phyloP scores from a whole-genome alignment of 805 yeast genomes.

The Zygoascus tannicola region DNA sequence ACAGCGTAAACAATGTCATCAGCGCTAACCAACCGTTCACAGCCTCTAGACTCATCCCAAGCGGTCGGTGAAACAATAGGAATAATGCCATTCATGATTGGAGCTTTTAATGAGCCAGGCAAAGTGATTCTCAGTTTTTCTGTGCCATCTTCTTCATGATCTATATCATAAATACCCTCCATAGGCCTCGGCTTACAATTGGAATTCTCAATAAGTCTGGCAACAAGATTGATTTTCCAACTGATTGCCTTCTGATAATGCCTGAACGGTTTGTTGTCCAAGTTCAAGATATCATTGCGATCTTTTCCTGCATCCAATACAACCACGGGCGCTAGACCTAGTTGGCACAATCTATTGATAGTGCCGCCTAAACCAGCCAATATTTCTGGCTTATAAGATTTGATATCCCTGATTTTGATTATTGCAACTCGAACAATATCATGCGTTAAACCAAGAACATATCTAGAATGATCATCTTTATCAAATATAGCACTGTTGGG shows the following conservation, averaged over 20 bases:
- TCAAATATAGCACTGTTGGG: constrained; percentile 22
- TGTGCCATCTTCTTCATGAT: background rate
- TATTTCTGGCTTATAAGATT: constrained; percentile 12
- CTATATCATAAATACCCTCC: constrained; percentile 31
- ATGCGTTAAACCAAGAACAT: background rate
- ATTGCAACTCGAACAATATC: constrained; percentile 40
- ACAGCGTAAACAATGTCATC: constrained; percentile 35
- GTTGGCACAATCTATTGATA: constrained; percentile 41
- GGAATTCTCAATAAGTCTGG: constrained; percentile 15
- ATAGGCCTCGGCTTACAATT: constrained; percentile 25
- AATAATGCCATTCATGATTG: constrained; percentile 35
- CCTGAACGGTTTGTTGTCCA: constrained; percentile 17
- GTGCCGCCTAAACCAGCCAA: constrained; percentile 43
- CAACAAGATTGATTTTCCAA: constrained; percentile 14
- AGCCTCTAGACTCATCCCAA: constrained; percentile 46
- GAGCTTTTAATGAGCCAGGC: constrained; percentile 32
- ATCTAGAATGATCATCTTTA: constrained; percentile 4
- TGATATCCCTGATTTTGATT: constrained; percentile 38
- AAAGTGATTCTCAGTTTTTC: constrained; percentile 4
- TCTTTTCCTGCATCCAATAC: constrained; percentile 41
- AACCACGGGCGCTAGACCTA: constrained; percentile 71
- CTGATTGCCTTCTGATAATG: constrained; percentile 22
- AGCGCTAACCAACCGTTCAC: constrained; percentile 31
- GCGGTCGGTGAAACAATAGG: constrained; percentile 57
- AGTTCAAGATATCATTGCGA: constrained; percentile 18